phyloP scores from a whole-genome alignment of 2,329 filamentous ascomycete species.

The Calonectria honghensis region DNA sequence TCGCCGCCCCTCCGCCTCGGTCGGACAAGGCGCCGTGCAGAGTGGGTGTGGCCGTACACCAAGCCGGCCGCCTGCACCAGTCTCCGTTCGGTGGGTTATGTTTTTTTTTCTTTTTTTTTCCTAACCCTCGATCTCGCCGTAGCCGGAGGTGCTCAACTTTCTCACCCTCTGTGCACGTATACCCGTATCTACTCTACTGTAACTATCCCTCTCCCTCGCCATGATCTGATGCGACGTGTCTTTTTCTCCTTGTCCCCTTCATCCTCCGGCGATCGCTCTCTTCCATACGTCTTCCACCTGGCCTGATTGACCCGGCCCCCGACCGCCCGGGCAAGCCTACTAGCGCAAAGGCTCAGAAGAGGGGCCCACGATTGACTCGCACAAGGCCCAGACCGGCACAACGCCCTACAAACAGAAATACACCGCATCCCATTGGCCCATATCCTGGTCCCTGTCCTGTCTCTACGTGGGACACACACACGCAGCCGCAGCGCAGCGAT shows the following conservation, averaged over 20 bases:
- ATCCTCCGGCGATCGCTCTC: neutral
- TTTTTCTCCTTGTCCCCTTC: neutral
- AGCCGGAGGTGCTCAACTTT: neutral
- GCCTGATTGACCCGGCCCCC: slow-evolving; percentile 27
- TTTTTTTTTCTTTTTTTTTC: neutral
- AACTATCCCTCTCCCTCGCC: neutral
- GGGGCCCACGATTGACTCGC: slow-evolving; percentile 33
- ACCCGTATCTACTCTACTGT: neutral
- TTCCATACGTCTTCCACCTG: slow-evolving; percentile 3
- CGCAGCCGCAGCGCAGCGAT: slow-evolving; percentile 22
- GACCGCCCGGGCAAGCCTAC: slow-evolving; percentile 25
- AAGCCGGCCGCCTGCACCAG: slow-evolving; percentile 16
- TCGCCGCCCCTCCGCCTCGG: slow-evolving; percentile 36
- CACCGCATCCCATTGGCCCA: slow-evolving; percentile 45
- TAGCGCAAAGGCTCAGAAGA: slow-evolving; percentile 32
- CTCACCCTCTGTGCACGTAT: neutral
- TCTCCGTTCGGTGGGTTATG: neutral
- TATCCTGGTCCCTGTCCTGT: slow-evolving; percentile 9
- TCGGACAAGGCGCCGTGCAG: slow-evolving; percentile 30
- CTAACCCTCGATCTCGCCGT: neutral
- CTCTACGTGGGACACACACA: slow-evolving; percentile 13
- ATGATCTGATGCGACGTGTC: slow-evolving; percentile 15
- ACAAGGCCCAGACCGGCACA: slow-evolving; percentile 33
- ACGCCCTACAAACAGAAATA: slow-evolving; percentile 48
- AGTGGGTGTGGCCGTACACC: slow-evolving; percentile 32